Evolutionary conservation across 371 early-diverging fungal genomes (phyloP).

Genomic region (Mortierella sp.): DNA sequence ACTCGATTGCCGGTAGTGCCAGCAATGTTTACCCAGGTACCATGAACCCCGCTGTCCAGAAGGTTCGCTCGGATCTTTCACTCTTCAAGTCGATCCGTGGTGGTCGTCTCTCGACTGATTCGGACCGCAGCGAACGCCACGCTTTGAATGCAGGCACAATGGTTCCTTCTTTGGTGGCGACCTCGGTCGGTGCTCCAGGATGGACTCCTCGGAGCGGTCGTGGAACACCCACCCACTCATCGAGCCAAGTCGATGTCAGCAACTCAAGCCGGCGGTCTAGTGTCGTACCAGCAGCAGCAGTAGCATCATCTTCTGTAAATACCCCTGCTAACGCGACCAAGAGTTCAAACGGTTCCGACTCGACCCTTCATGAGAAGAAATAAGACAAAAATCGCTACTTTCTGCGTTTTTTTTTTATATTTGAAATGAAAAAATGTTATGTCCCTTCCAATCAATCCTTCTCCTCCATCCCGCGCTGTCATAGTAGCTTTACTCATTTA

Average conservation of each 20-base stretch:
- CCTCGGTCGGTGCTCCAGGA: conserved; percentile 67
- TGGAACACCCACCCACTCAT: conserved; percentile 36
- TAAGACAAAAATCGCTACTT: too few species aligned
- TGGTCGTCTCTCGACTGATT: conserved; percentile 54
- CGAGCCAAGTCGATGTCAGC: conserved; percentile 36
- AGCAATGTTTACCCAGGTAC: conserved; percentile 42
- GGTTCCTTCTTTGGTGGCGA: conserved; percentile 71
- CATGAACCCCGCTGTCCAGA: conserved; percentile 52
- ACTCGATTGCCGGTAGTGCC: conserved; percentile 31
- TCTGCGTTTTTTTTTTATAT: too few species aligned
- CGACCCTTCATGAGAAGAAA: neutral
- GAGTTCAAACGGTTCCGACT: conserved; percentile 14
- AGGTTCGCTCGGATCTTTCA: conserved; percentile 49
- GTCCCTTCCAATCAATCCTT: too few species aligned
- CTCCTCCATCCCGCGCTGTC: too few species aligned
- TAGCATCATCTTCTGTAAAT: too few species aligned
- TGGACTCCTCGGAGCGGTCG: conserved; percentile 36
- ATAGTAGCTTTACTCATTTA: too few species aligned
- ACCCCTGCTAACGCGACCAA: conserved; percentile 2
- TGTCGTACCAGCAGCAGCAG: conserved; percentile 8
- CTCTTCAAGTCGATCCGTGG: conserved; percentile 57
- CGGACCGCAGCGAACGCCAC: conserved; percentile 39
- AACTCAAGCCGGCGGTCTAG: conserved; percentile 36
- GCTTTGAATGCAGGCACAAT: conserved; percentile 65
- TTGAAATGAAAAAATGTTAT: too few species aligned